Evolutionary conservation across 495 filamentous ascomycete species (phyloP).

Genomic region (Penicillium arizonense): DNA sequence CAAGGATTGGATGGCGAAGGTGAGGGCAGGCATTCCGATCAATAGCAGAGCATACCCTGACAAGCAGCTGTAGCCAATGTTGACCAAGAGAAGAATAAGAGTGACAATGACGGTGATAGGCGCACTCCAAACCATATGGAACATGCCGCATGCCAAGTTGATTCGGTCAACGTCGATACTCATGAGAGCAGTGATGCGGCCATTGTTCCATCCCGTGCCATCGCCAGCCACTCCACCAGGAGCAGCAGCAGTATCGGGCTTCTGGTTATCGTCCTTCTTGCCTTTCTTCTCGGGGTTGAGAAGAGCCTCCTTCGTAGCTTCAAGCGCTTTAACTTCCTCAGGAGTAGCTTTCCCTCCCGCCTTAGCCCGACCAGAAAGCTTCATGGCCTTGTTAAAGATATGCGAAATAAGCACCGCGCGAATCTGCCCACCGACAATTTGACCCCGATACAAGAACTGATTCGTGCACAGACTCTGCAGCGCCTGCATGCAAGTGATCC

Average conservation of each 20-base stretch:
- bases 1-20: conserved; percentile 67
- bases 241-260: conserved; percentile 17
- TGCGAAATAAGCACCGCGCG: conserved; percentile 71
- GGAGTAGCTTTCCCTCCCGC: conserved; percentile 56
- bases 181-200: conserved; percentile 88
- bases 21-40: conserved; percentile 71
- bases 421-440: conserved; percentile 75
- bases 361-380: conserved; percentile 72
- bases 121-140: conserved; percentile 87
- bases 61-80: conserved; percentile 83
- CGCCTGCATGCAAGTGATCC: conserved; percentile 73
- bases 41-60: conserved; percentile 83
- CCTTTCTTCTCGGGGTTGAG: conserved; percentile 35
- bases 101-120: conserved; percentile 76
- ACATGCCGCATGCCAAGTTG: conserved; percentile 79
- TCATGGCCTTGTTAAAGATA: conserved; percentile 82
- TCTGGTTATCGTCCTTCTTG: conserved; percentile 14
- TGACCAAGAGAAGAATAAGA: conserved; percentile 75
- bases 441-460: conserved; percentile 79
- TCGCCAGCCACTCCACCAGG: conserved; percentile 55
- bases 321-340: conserved; percentile 36
- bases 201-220: conserved; percentile 85
- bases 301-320: conserved; percentile 44
- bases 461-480: conserved; percentile 69
- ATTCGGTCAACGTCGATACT: conserved; percentile 88